Evolutionary conservation across 768 basidiomycete genomes (phyloP).

Genomic region (Phylloporus scabripes): DNA sequence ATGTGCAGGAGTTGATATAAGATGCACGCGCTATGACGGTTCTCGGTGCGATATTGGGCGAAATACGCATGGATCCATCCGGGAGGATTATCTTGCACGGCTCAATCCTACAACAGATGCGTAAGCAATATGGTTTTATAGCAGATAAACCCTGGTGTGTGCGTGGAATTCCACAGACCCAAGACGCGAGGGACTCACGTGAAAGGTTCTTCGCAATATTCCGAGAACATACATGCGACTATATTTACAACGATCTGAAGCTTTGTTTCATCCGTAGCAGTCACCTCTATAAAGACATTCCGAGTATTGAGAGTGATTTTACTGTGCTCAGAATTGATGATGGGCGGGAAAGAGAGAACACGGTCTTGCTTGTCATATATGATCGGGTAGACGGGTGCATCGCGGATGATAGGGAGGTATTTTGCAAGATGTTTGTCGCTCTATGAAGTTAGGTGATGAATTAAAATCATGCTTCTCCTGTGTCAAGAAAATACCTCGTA

Average conservation of each 20-base stretch:
- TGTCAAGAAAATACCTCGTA: slow-evolving; percentile 65
- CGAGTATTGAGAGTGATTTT: slow-evolving; percentile 92
- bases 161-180: not conserved
- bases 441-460: slow-evolving; percentile 36
- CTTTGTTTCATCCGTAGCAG: slow-evolving; percentile 95
- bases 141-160: not conserved
- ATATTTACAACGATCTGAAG: slow-evolving; percentile 94
- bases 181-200: slow-evolving; percentile 49
- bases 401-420: slow-evolving; percentile 89
- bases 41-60: slow-evolving; percentile 75
- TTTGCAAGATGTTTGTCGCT: slow-evolving; percentile 85
- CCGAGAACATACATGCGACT: slow-evolving; percentile 95
- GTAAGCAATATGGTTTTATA: not conserved
- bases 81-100: slow-evolving; percentile 82
- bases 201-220: slow-evolving; percentile 89
- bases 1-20: slow-evolving; percentile 95
- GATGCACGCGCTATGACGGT: slow-evolving; percentile 71
- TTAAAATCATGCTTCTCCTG: not conserved
- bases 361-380: slow-evolving; percentile 88
- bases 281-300: slow-evolving; percentile 96
- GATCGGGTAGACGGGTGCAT: slow-evolving; percentile 94
- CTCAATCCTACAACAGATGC: slow-evolving; percentile 61
- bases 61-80: slow-evolving; percentile 68
- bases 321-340: slow-evolving; percentile 96
- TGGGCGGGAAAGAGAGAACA: slow-evolving; percentile 96